A percentile compares a stretch with the other conserved stretches of the same genome.
Conservation (phyloP, 352 stramenopile species). For the Thalassiosira exigua region DNA sequence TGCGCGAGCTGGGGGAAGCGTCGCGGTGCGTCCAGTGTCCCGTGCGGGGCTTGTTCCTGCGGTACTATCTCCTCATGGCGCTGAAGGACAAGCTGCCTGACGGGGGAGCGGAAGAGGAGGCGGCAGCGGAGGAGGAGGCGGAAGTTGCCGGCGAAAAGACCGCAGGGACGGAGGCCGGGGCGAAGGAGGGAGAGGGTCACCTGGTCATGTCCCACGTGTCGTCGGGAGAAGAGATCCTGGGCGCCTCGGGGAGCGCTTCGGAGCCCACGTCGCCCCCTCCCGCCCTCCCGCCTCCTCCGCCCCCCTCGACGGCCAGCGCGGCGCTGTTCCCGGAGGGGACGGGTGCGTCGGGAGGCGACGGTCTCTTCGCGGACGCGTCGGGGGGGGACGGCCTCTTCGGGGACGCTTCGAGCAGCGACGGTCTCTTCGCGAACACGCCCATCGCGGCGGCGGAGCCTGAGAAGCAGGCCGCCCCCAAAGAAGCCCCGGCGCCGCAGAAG, state of each 20-base stretch:
- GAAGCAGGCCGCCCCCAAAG: too few relatives aligned
- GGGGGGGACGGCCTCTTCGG: too few relatives aligned
- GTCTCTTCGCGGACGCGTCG: too few relatives aligned
- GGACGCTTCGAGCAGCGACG: too few relatives aligned
- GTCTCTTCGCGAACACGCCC: too few relatives aligned
- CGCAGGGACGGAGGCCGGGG: too few relatives aligned
- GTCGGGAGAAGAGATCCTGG: conserved; percentile 3
- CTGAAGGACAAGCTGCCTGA: too few relatives aligned
- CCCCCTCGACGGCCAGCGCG: conserved; percentile 22
- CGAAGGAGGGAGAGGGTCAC: too few relatives aligned
- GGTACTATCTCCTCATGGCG: conserved; percentile 94
- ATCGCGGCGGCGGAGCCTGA: too few relatives aligned
- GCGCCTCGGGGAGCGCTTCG: background rate
- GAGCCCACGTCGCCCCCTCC: conserved; percentile 30
- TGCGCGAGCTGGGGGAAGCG: conserved; percentile 98
- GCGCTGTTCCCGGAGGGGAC: conserved; percentile 18
- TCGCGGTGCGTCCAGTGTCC: conserved; percentile 98
- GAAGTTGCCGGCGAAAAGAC: background rate
- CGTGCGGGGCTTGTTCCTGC: conserved; percentile 96
- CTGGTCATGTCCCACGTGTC: too few relatives aligned
- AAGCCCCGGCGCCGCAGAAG: too few relatives aligned
- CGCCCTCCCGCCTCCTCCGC: conserved; percentile 23
- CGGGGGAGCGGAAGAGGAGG: conserved; percentile 90
- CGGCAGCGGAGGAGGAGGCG: conserved; percentile 10
- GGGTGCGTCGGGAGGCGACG: too few relatives aligned